phyloP scores from a whole-genome alignment of 2,329 filamentous ascomycete genomes.

The Ophiostoma himal-ulmi region DNA sequence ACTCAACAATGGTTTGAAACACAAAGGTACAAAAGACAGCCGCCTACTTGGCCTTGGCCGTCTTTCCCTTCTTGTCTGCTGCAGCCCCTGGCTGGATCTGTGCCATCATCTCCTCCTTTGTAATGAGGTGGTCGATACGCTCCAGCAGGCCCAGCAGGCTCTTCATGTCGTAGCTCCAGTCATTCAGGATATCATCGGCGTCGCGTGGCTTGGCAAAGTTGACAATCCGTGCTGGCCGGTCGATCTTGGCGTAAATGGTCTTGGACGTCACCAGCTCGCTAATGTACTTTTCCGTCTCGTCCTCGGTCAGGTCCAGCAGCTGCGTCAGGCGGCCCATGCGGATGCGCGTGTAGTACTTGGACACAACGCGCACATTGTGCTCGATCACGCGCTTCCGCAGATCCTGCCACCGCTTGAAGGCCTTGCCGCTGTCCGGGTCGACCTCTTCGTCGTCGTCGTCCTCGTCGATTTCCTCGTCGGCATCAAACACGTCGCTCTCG shows the following conservation, averaged over 20 bases:
- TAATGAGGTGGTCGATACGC: constrained; percentile 93
- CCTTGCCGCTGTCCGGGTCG: constrained; percentile 51
- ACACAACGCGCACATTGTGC: constrained; percentile 95
- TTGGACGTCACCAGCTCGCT: constrained; percentile 94
- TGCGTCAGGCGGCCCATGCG: constrained; percentile 85
- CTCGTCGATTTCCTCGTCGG: constrained; percentile 51
- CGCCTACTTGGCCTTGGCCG: constrained; percentile 34
- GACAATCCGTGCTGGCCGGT: constrained; percentile 84
- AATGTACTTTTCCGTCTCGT: constrained; percentile 98
- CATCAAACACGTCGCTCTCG: constrained; percentile 83
- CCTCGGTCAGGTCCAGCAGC: constrained; percentile 84
- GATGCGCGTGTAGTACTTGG: constrained; percentile 98
- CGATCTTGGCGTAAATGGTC: constrained; percentile 97
- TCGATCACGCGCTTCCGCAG: constrained; percentile 97
- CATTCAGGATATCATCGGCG: constrained; percentile 92
- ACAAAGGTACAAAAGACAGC: neutral
- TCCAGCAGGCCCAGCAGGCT: constrained; percentile 70
- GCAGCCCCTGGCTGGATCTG: constrained; percentile 68
- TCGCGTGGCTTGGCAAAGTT: constrained; percentile 92
- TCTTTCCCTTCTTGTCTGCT: constrained; percentile 36
- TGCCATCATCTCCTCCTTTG: constrained; percentile 99
- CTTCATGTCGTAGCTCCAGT: constrained; percentile 89
- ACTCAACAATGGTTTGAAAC: neutral
- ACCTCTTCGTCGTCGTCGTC: constrained; percentile 56
- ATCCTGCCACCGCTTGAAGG: constrained; percentile 83